Percentiles rank a stretch among this genome's conserved stretches.
Conservation (phyloP, 2,329 filamentous ascomycete species). For the Phyllosticta ampelicida region DNA sequence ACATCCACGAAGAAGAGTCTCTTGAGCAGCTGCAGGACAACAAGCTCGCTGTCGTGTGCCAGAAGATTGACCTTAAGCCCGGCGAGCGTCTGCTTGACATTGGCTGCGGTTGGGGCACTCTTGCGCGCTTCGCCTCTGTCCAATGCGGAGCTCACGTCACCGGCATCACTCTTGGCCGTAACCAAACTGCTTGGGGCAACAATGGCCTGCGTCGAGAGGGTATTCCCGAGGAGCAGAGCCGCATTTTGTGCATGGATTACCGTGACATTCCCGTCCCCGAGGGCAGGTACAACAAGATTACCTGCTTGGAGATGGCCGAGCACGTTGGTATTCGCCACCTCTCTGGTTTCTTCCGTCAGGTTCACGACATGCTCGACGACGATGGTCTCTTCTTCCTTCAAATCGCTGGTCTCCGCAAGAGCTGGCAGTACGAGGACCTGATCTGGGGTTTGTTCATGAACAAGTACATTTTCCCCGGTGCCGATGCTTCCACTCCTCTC, state of each 20-base stretch:
- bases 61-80: conserved; percentile 79
- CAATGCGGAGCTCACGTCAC: conserved; percentile 82
- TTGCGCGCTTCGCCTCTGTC: conserved; percentile 82
- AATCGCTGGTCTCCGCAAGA: conserved; percentile 84
- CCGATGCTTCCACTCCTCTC: conserved; percentile 87
- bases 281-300: conserved; percentile 85
- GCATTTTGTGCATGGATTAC: conserved; percentile 93
- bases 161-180: conserved; percentile 87
- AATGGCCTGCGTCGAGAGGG: conserved; percentile 71
- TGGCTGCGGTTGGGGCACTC: conserved; percentile 95
- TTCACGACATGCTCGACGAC: conserved; percentile 91
- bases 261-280: conserved; percentile 77
- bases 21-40: conserved; percentile 97
- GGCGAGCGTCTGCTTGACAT: conserved; percentile 85
- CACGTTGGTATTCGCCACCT: conserved; percentile 94
- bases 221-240: conserved; percentile 77
- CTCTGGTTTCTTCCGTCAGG: conserved; percentile 67
- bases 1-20: conserved; percentile 75
- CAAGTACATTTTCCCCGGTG: conserved; percentile 97
- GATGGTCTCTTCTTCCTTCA: conserved; percentile 95
- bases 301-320: conserved; percentile 96
- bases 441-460: conserved; percentile 99
- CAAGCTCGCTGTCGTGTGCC: conserved; percentile 88
- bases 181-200: conserved; percentile 97
- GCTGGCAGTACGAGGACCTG: conserved; percentile 96